Percentiles rank a stretch among this genome's conserved stretches.
These are phyloP conservation scores for Plantago ovata DNA, from an alignment of 257 asterid genomes.

Conservation along the genomic window DNA sequence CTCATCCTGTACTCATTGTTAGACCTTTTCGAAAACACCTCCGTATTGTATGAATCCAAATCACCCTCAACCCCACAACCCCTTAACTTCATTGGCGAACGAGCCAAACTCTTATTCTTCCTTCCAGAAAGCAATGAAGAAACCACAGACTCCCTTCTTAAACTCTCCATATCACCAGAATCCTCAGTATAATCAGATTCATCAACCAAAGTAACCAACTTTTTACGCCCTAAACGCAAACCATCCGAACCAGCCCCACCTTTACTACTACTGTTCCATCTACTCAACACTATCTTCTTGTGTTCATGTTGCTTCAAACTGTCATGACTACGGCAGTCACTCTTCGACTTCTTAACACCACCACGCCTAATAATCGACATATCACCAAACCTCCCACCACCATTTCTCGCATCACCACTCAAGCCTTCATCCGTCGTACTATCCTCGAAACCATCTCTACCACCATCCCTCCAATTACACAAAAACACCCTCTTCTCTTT, in stretches of 20 bases:
- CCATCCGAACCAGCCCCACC: neutral
- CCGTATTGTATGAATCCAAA: neutral
- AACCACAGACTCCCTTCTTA: neutral
- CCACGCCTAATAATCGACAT: neutral
- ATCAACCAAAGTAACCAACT: neutral
- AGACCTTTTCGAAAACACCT: neutral
- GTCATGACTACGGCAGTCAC: neutral
- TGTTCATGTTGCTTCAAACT: slow-evolving; percentile 4
- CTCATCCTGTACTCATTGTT: neutral
- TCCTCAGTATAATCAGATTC: neutral
- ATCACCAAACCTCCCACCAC: neutral
- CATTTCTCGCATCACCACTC: neutral
- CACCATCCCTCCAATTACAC: slow-evolving; percentile 7
- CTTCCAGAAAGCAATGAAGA: neutral
- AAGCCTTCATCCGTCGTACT: too few species aligned
- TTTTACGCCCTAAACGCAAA: neutral
- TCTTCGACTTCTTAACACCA: neutral
- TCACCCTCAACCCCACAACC: neutral
- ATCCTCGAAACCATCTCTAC: neutral
- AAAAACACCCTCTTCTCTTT: slow-evolving; percentile 8
- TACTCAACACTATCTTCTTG: neutral
- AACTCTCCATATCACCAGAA: neutral
- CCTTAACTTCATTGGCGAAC: neutral
- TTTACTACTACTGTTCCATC: neutral
- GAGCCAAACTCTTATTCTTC: neutral